Conservation (phyloP, 164 flowering plant genomes). For the Paratinospora sagittata region DNA sequence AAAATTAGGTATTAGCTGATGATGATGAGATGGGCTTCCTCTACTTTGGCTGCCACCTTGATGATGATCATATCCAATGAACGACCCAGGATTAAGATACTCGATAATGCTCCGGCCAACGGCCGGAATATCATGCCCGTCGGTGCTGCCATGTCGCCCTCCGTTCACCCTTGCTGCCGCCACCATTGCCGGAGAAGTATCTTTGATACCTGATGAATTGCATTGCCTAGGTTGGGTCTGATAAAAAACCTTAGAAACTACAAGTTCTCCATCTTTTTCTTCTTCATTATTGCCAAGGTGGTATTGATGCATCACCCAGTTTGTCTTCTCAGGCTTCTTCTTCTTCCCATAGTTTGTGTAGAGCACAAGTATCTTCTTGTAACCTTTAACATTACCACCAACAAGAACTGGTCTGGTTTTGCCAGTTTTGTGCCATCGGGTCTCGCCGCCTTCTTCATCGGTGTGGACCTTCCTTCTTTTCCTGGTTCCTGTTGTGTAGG, state of each 20-base stretch:
- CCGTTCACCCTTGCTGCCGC: too few relatives aligned
- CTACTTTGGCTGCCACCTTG: conserved; percentile 24
- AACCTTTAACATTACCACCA: conserved; percentile 46
- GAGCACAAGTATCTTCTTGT: conserved; percentile 74
- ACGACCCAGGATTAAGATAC: conserved; percentile 27
- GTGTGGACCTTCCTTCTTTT: conserved; percentile 66
- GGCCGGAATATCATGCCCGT: neutral
- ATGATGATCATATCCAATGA: conserved; percentile 28
- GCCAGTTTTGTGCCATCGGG: conserved; percentile 88
- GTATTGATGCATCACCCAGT: conserved; percentile 92
- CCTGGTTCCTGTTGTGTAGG: conserved; percentile 77
- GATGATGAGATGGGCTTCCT: conserved; percentile 20
- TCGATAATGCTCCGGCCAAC: conserved; percentile 20
- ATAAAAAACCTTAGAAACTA: conserved; percentile 71
- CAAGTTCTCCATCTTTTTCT: conserved; percentile 75
- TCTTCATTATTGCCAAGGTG: conserved; percentile 72
- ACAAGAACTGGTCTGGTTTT: conserved; percentile 57
- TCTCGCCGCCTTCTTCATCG: conserved; percentile 57
- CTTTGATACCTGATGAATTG: conserved; percentile 28
- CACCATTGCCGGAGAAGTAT: too few relatives aligned
- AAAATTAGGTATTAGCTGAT: conserved; percentile 25
- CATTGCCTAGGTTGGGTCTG: conserved; percentile 86
- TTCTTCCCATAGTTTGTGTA: conserved; percentile 77
- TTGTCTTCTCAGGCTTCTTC: conserved; percentile 75
- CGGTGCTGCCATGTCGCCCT: neutral